Evolutionary conservation across 1,284 basidiomycete genomes (phyloP), one percentile per base, ranked within the genome.

Genomic region (Tylopilus sp.): DNA sequence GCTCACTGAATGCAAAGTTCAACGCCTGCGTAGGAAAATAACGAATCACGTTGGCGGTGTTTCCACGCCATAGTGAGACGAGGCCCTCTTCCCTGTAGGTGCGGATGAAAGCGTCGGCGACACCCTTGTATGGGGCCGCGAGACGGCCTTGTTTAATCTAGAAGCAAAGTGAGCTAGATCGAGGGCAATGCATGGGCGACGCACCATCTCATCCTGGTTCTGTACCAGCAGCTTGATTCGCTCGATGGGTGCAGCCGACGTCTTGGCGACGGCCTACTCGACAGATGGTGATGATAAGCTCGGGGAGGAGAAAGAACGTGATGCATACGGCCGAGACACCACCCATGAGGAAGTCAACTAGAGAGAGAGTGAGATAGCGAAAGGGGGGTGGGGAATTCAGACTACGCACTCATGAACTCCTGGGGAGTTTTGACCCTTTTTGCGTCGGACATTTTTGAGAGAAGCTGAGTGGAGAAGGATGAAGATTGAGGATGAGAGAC

Each of bases 151-250:
- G 92, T 81, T 96, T 96, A 79, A 96, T 95, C 91, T 90, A 57
- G 7, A 56, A 43, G 45, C 56, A 49, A 61, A 65, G 61, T 54
- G 41, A 56, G 49, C 21, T 35, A 21, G 16, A 46, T 13, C 13
- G 35, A 35, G 38, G 18, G 40, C 12, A 37, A 21, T 23, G 33
- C 42, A 28, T 11, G 7, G 9, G 35, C 41, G 26, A 63, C 74
- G 16, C 26, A 86, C 87, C 89, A 92, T 92, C 77, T 91, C 89
- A 81, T 91, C 89, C 78, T 97, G 94, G 79, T 97, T 97, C 77
- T 97, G 94, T 61, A 97, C 90, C 70, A 97, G 78, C 67, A 97
- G 85, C 86, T 93, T 98, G 76, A 98, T 95, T 72, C 95, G 93
- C 84, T 98, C 95, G 68, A 98, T 97, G 76, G 96, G 95, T 56